These are phyloP conservation scores for Penicillium chermesinum DNA, from an alignment of 495 filamentous ascomycete species.

Conservation along the genomic window DNA sequence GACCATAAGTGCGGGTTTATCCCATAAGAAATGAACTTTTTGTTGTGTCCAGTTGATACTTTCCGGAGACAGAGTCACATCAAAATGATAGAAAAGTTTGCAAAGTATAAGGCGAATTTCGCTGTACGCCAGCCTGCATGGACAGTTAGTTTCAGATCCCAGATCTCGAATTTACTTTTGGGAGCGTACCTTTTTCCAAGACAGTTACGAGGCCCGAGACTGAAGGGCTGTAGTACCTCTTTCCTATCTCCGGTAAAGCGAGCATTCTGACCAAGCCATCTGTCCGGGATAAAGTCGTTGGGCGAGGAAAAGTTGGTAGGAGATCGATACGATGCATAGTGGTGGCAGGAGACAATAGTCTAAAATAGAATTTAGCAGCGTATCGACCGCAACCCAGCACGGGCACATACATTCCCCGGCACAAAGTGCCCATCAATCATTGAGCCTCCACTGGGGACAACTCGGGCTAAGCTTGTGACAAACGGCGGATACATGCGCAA, in stretches of 20 bases:
- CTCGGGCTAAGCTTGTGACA: slow-evolving; percentile 20
- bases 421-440: slow-evolving; percentile 28
- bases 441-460: slow-evolving; percentile 28
- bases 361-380: too few species aligned
- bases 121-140: slow-evolving; percentile 46
- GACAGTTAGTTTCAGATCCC: neutral
- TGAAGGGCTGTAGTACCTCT: slow-evolving; percentile 39
- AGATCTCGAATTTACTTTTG: neutral
- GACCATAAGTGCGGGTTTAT: slow-evolving; percentile 38
- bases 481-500: slow-evolving; percentile 41
- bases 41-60: slow-evolving; percentile 37
- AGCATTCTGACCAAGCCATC: slow-evolving; percentile 36
- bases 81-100: slow-evolving; percentile 50
- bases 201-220: slow-evolving; percentile 37
- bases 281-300: slow-evolving; percentile 37
- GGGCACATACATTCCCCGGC: slow-evolving; percentile 19
- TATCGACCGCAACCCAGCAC: too few species aligned
- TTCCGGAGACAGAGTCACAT: slow-evolving; percentile 36
- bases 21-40: slow-evolving; percentile 40
- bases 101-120: slow-evolving; percentile 51
- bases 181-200: slow-evolving; percentile 37
- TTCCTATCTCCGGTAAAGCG: slow-evolving; percentile 30
- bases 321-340: slow-evolving; percentile 36
- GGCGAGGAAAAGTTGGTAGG: slow-evolving; percentile 32
- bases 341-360: slow-evolving; percentile 30